A percentile compares a stretch with the other conserved stretches of the same genome.
These are phyloP conservation scores for Fraxinus excelsior DNA, from an alignment of 257 asterid species.

Conservation along the genomic window DNA sequence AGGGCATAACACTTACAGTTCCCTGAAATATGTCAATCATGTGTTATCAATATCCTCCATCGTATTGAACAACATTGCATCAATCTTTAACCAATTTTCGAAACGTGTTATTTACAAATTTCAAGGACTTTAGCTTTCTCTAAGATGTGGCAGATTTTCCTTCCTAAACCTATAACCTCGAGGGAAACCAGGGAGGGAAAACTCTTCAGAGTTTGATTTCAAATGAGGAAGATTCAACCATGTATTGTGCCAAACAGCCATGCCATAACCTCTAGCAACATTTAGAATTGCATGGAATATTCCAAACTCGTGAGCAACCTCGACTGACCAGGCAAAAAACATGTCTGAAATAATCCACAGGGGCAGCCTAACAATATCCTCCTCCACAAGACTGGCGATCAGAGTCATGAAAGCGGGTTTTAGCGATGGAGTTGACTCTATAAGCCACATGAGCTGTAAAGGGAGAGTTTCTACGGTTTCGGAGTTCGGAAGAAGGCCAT, in stretches of 20 bases:
- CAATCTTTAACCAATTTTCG: constrained; percentile 33
- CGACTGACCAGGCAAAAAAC: constrained; percentile 41
- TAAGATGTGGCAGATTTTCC: constrained; percentile 16
- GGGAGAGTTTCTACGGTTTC: constrained; percentile 30
- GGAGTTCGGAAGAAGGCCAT: constrained; percentile 28
- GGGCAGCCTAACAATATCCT: neutral
- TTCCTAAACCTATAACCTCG: constrained; percentile 20
- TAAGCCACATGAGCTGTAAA: constrained; percentile 4
- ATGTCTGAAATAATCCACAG: constrained; percentile 42
- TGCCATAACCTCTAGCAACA: constrained; percentile 41
- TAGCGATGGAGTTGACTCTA: constrained; percentile 30
- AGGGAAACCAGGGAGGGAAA: constrained; percentile 19
- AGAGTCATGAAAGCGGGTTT: constrained; percentile 29
- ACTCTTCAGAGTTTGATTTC: constrained; percentile 5
- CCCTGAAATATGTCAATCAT: constrained; percentile 34
- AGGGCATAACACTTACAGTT: too few species aligned
- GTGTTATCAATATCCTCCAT: constrained; percentile 35
- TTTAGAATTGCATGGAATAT: constrained; percentile 29
- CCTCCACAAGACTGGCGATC: constrained; percentile 16
- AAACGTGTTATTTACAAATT: constrained; percentile 18
- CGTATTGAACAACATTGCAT: constrained; percentile 43
- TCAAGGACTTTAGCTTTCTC: constrained; percentile 10
- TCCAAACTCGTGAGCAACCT: constrained; percentile 34
- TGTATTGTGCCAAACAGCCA: constrained; percentile 26
- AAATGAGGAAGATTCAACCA: constrained; percentile 36